Evolutionary conservation across 2,329 filamentous ascomycete genomes (phyloP).

Genomic region (Apiospora saccharicola): DNA sequence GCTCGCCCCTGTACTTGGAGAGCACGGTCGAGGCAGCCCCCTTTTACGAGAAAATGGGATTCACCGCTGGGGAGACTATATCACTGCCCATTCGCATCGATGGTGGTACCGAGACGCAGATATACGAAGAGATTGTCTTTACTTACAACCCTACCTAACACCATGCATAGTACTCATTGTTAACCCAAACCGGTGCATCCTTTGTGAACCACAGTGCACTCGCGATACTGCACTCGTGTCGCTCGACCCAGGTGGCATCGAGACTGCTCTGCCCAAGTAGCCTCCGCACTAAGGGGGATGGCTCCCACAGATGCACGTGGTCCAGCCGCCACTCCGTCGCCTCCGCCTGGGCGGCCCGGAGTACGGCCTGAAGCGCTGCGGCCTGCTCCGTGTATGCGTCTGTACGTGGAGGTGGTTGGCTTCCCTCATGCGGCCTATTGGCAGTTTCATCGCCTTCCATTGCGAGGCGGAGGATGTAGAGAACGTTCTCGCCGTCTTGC

Average conservation of each 20-base stretch:
- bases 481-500: conserved; percentile 62
- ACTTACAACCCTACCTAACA: conserved; percentile 54
- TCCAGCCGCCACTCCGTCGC: conserved; percentile 75
- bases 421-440: conserved; percentile 30
- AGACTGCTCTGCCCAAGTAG: conserved; percentile 59
- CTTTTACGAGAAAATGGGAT: conserved; percentile 36
- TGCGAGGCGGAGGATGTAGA: conserved; percentile 74
- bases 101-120: neutral
- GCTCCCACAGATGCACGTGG: conserved; percentile 85
- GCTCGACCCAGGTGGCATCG: conserved; percentile 56
- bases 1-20: conserved; percentile 34
- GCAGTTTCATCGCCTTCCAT: conserved; percentile 55
- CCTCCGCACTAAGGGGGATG: conserved; percentile 59
- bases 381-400: conserved; percentile 48
- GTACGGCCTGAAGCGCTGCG: conserved; percentile 65
- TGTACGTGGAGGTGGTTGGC: conserved; percentile 32
- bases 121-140: conserved; percentile 33
- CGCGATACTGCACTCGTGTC: conserved; percentile 72
- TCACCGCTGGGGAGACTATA: conserved; percentile 30
- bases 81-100: conserved; percentile 27
- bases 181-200: conserved; percentile 61
- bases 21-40: conserved; percentile 38
- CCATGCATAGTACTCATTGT: conserved; percentile 82
- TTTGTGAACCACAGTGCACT: conserved; percentile 73
- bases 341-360: conserved; percentile 72